Percentiles rank a stretch among this genome's conserved stretches.
Conservation (phyloP, 2,329 filamentous ascomycete genomes). For the Phoma sp. region DNA sequence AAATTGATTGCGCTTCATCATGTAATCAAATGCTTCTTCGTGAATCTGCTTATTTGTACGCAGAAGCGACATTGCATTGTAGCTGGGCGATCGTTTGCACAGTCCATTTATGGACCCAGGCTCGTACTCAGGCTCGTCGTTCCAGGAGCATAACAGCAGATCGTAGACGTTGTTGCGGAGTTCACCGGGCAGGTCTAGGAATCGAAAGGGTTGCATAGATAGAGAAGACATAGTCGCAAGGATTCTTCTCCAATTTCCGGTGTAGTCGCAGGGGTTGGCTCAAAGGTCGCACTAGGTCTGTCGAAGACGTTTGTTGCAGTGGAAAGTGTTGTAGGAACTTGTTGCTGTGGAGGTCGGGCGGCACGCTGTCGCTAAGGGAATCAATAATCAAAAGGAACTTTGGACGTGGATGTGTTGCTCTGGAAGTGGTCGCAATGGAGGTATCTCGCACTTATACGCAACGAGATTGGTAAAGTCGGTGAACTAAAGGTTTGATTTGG, state of each 20-base stretch:
- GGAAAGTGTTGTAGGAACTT: neutral
- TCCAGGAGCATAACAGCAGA: conserved; percentile 35
- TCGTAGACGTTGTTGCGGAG: conserved; percentile 37
- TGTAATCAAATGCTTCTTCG: conserved; percentile 35
- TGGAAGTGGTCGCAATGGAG: conserved; percentile 21
- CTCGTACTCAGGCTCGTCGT: conserved; percentile 27
- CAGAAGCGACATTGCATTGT: conserved; percentile 29
- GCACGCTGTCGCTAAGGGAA: conserved; percentile 19
- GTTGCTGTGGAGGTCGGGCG: neutral
- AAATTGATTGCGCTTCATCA: conserved; percentile 38
- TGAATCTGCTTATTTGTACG: conserved; percentile 38
- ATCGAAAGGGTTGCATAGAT: conserved; percentile 29
- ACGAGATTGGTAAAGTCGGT: conserved; percentile 20
- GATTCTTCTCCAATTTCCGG: neutral
- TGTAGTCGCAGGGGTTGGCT: neutral
- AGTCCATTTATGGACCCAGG: conserved; percentile 22
- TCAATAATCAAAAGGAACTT: neutral
- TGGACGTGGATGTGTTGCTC: conserved; percentile 21
- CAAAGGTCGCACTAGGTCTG: neutral
- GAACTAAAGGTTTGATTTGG: conserved; percentile 16
- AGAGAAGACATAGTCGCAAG: conserved; percentile 21
- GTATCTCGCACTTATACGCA: conserved; percentile 31
- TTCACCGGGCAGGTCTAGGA: conserved; percentile 35
- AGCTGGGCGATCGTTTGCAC: conserved; percentile 27
- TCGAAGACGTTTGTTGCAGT: neutral